Base-by-base conservation (phyloP, 345 rosid species). In the Eucalyptus erythrocorys region DNA sequence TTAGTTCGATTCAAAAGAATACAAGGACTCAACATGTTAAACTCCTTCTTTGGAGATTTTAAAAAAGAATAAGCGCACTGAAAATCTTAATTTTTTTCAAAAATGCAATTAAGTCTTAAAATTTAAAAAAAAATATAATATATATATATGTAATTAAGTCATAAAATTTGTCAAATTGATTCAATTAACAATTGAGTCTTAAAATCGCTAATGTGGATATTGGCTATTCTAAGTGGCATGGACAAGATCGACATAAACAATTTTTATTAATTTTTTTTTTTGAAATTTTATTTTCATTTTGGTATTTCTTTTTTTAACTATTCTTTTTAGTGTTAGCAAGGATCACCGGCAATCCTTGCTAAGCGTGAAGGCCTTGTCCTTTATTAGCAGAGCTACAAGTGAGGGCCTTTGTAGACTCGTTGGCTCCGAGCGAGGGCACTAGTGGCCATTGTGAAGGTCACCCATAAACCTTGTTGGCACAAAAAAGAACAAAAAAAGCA, bases 181-280 rank as follows among this genome's bases (percentile, higher is more conserved):
- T 24, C 0, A 4, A 55, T 55, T 10, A 24, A 24, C 13, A 55
- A 55, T 55, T 55, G 6, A 22, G 3, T 24, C 5, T 24, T 22
- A 8, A 55, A 55, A 1, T 21, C 0, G 5, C 3, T 22, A 0
- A 55, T 55, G 2, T 55, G 11, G 0, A 4, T 22, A 24, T 21
- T 22, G 1, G 0, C 0, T 0, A 0, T 51, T 2, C 0, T 19
- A 53, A 0, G 4, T 53, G 27, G 32, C 12, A 55, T 22, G 1
- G 0, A 8, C 0, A 0, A 0, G 1, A 55, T 0, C 0, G 0
- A 55, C 0, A 0, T 55, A 55, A 24, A 21, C 0, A 55, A 55
- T 9, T 55, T 8, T 55, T 55, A 55, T 8, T 55, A 55, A 19
- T 1, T 8, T 21, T 53, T 45, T 45, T 45, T 55, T 55, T 22